phyloP scores from a whole-genome alignment of 352 stramenopile species.

The Phytophthora pluvialis region DNA sequence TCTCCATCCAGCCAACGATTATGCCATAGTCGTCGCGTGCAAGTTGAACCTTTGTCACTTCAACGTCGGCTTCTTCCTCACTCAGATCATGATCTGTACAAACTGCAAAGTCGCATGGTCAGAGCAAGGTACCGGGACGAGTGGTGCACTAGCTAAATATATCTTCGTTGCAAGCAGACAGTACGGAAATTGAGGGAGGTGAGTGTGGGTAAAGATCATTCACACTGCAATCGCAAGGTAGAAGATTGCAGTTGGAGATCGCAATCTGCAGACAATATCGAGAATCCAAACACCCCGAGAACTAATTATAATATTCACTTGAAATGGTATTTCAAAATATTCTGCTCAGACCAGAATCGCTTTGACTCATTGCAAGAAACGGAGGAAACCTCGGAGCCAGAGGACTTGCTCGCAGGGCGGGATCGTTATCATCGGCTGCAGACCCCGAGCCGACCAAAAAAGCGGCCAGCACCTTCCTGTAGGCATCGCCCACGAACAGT shows the following conservation, averaged over 20 bases:
- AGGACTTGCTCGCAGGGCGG: background rate
- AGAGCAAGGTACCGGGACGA: no score
- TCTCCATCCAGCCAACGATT: no score
- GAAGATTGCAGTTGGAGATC: background rate
- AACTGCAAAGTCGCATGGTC: no score
- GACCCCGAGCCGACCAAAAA: background rate
- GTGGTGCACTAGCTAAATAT: no score
- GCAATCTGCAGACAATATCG: background rate
- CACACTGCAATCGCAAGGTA: no score
- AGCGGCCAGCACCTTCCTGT: background rate
- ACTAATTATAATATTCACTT: background rate
- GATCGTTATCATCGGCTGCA: background rate
- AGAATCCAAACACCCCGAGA: background rate
- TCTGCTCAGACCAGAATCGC: background rate
- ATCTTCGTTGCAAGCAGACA: no score
- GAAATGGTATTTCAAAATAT: conserved; percentile 3
- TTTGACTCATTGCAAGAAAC: background rate
- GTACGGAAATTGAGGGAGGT: no score
- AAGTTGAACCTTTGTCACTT: no score
- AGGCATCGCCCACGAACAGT: background rate
- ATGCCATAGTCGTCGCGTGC: no score
- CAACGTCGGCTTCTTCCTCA: no score
- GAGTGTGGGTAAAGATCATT: no score
- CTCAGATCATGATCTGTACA: no score
- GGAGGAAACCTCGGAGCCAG: background rate